Evolutionary conservation across 495 filamentous ascomycete species (phyloP), one percentile per base, ranked within the genome.

Genomic region (Penicillium coffeae): DNA sequence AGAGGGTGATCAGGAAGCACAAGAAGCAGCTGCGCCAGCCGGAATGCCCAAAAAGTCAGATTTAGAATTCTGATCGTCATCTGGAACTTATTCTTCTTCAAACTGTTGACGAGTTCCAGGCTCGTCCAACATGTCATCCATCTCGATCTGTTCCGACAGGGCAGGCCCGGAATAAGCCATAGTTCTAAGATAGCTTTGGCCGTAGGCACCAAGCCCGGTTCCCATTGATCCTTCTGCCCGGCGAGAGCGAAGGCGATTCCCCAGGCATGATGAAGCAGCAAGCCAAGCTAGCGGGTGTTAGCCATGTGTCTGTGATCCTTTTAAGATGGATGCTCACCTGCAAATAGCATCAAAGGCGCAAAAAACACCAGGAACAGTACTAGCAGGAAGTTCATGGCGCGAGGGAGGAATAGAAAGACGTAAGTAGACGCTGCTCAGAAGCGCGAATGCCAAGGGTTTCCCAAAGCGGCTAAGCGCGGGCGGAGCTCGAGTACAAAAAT

Each of bases 1-100:
- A n/a, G 88, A 89, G 34, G 88, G 83, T 3, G 89, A 92, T 48
- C 75, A 76, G 25, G 83, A 87, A 54, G 85, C 81, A 41, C 82
- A 88, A 58, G 79, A 81, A 38, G 75, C 72, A 22, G 66, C 69
- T 18, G 66, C 50, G 37, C 58, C 66, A 10, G 53, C 67, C 18
- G 73, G 67, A 50, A 79, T 78, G 72, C 76, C 72, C 2, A 85
- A 78, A 35, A 83, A 83, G 57, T 72, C 73, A 9, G 82, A 89
- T 56, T 75, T 93, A 25, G 87, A 92, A 50, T 93, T 93, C 64
- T 94, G 44, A 59, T 19, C 3, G 9, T 9, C 12, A 2, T 8
- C 1, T 8, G 21, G 13, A 8, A 19, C 52, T 65, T 62, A 71
- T 54, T 74, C 71, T 37, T 71, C 64, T 21, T 76, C 58, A 14